Evolutionary conservation across 1,284 basidiomycete species (phyloP).

Genomic region (Apiotrichum domesticum): DNA sequence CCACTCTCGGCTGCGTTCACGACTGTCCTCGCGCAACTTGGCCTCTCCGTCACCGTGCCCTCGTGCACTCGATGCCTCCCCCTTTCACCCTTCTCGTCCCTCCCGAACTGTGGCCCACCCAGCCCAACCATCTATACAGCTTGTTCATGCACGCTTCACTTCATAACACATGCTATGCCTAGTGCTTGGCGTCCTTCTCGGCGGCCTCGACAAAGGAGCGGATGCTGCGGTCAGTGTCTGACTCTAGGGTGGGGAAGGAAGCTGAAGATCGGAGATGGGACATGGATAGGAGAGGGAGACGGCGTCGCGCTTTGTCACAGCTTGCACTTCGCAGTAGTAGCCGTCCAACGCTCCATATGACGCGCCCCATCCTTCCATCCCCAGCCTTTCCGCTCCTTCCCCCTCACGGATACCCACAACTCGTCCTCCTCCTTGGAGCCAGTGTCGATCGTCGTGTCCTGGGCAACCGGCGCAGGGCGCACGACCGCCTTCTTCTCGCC

Average conservation of each 20-base stretch:
- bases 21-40: too few relatives aligned
- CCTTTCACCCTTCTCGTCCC: too few relatives aligned
- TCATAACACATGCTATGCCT: slow-evolving; percentile 7
- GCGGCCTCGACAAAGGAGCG: slow-evolving; percentile 44
- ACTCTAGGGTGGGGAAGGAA: slow-evolving; percentile 44
- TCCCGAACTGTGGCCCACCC: neutral
- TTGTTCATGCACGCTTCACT: slow-evolving; percentile 1
- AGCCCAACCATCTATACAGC: neutral
- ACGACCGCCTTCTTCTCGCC: slow-evolving; percentile 27
- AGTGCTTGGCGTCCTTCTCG: slow-evolving; percentile 33
- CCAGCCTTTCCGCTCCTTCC: too few relatives aligned
- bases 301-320: neutral
- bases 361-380: too few relatives aligned
- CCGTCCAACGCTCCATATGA: too few relatives aligned
- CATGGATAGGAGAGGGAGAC: too few relatives aligned
- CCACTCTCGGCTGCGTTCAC: too few relatives aligned
- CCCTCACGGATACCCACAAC: slow-evolving; percentile 20
- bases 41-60: too few relatives aligned
- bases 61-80: too few relatives aligned
- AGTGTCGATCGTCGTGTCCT: slow-evolving; percentile 19
- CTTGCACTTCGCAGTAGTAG: too few relatives aligned
- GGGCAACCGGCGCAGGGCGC: slow-evolving; percentile 12
- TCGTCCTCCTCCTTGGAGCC: slow-evolving; percentile 27
- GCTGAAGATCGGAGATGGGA: neutral
- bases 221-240: slow-evolving; percentile 29